Evolutionary conservation across 345 rosid genomes (phyloP).

Genomic region (Turnera subulata): DNA sequence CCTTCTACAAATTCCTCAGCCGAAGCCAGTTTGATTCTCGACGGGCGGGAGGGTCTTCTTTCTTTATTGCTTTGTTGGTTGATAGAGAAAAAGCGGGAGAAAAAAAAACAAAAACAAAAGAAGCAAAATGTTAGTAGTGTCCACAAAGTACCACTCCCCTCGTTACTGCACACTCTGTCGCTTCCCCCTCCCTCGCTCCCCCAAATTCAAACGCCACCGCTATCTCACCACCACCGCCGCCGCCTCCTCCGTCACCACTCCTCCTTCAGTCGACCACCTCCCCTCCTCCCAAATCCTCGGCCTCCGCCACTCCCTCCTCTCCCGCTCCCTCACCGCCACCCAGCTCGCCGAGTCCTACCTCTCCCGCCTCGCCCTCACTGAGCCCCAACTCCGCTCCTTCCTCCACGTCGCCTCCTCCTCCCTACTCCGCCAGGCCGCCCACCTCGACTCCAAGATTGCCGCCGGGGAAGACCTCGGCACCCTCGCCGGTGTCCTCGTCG

Average conservation of each 20-base stretch:
- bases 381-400: slow-evolving; percentile 71
- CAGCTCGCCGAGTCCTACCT: slow-evolving; percentile 74
- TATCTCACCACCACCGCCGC: slow-evolving; percentile 13
- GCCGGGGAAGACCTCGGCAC: slow-evolving; percentile 64
- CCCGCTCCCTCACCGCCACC: slow-evolving; percentile 53
- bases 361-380: slow-evolving; percentile 56
- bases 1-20: too few relatives aligned
- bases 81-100: too few relatives aligned
- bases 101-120: neutral
- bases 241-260: slow-evolving; percentile 9
- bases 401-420: slow-evolving; percentile 64
- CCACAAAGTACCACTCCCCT: slow-evolving; percentile 11
- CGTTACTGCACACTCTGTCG: slow-evolving; percentile 28
- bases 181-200: too few relatives aligned
- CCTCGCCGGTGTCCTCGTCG: slow-evolving; percentile 76
- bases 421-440: slow-evolving; percentile 48
- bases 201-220: slow-evolving; percentile 30
- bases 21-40: too few relatives aligned
- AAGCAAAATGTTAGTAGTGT: slow-evolving; percentile 7
- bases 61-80: too few relatives aligned
- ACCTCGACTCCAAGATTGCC: slow-evolving; percentile 43
- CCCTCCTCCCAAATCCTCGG: slow-evolving; percentile 56
- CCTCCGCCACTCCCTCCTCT: slow-evolving; percentile 71
- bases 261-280: slow-evolving; percentile 21
- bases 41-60: too few relatives aligned